Evolutionary conservation across 2,329 filamentous ascomycete species (phyloP).

Genomic region (Aphanocladium album): DNA sequence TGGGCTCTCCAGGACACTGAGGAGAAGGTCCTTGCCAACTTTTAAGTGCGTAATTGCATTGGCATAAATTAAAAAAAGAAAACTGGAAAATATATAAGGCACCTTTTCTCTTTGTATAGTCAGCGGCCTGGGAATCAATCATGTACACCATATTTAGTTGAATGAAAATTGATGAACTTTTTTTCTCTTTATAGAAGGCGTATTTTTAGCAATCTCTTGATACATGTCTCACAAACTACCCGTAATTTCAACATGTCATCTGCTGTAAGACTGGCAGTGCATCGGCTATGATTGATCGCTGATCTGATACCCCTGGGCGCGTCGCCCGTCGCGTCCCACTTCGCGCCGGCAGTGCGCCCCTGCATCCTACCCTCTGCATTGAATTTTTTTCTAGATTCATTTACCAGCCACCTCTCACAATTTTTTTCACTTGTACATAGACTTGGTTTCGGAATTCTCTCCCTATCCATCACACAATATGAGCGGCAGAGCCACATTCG

Average conservation of each 20-base stretch:
- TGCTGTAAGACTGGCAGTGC: neutral
- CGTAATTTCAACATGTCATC: neutral
- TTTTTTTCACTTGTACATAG: neutral
- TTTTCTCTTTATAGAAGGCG: neutral
- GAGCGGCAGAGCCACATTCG: constrained; percentile 16
- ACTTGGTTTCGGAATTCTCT: neutral
- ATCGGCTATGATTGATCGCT: neutral
- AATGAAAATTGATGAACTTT: constrained; percentile 9
- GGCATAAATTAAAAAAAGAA: neutral
- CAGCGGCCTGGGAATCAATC: constrained; percentile 8
- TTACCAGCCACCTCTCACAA: neutral
- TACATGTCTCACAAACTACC: neutral
- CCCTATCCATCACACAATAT: neutral
- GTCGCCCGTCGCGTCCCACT: constrained; percentile 6
- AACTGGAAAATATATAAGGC: neutral
- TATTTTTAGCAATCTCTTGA: neutral
- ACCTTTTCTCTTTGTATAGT: constrained; percentile 5
- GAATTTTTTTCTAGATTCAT: neutral
- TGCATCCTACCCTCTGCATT: neutral
- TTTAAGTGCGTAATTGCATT: constrained; percentile 18
- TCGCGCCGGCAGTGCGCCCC: neutral
- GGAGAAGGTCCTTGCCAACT: constrained; percentile 36
- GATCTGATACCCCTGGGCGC: neutral
- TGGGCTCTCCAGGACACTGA: constrained; percentile 71
- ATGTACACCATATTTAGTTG: constrained; percentile 12